Base-by-base conservation (phyloP, 495 filamentous ascomycete genomes). In the Xylaria cubensis region DNA sequence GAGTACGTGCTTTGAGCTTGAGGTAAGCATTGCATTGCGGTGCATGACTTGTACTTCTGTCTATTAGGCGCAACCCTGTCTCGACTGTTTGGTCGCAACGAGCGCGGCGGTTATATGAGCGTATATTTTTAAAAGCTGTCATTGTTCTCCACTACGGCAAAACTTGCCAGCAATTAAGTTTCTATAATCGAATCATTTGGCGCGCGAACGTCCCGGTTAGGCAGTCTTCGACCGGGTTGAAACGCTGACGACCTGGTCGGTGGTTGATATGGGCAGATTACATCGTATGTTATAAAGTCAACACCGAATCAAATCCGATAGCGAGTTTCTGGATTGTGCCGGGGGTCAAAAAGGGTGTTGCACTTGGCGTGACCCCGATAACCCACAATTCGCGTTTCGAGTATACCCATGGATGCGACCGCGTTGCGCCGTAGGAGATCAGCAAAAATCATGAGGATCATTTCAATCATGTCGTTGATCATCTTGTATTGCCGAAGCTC, bases 401-500 rank as follows among this genome's bases (percentile, higher is more conserved):
- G 63, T 12, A 29, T 13, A 13, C 26, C 15, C 44, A 50, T 3
- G 29, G n/a, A 67, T 39, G 36, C 21, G 8, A 67, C 48, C 64
- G 46, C 32, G 64, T n/a, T 56, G 65, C 17, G 9, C 7, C 34
- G 32, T 50, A 19, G 50, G 19, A 55, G 65, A 67, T 67, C 50
- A 51, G 6, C 65, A 56, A 32, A 44, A 21, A 67, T 67, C 65
- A 67, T 67, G 65, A 56, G 65, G 65, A 67, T 67, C 65, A 17
- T 44, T 67, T 19, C 21, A 19, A 34, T 46, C 36, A 26, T 24
- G n/a, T 42, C 19, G 36, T 4, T 42, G 48, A 67, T 67, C 65
- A 12, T 26, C 34, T 56, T 67, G 4, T 32, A 44, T 36, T 21
- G 12, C 42, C 24, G 26, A 50, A 65, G 39, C 42, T 48, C 63